Evolutionary conservation across 371 early-diverging fungal genomes (phyloP), one percentile per base, ranked within the genome.

Genomic region (Batkoa obscura): DNA sequence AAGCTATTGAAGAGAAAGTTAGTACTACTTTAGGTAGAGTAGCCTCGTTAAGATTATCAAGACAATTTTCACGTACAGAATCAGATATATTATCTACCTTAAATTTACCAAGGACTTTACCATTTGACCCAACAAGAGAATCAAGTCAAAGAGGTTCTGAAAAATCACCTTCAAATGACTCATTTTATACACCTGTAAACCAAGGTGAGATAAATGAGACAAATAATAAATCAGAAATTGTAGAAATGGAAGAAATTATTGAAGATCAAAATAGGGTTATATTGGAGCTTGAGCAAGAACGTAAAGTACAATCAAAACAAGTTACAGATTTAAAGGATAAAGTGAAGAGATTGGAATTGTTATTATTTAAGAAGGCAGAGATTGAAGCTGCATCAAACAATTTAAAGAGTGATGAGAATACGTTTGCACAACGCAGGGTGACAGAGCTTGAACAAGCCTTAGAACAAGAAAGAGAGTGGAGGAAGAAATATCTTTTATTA

Each of bases 211-310:
- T 68, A 33, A 39, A 50, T 2, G 62, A 62, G 3, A 60, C 66
- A 43, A 71, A 70, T 32, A 68, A 70, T 42, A 48, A 59, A 45
- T 55, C 58, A 9, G 57, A 65, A 39, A 72, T 70, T 32, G 67
- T 68, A 0, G 66, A 69, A 43, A 37, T 66, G 10, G 61, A 69
- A 23, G 35, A 60, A 51, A 71, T 65, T 30, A 55, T 71, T 33
- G 75, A 65, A 32, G 71, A 72, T 50, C 73, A 73, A 47, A 59
- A 64, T 10, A 68, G 70, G 23, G 58, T 63, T 36, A 65, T 74
- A 34, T 57, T 68, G 34, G 50, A 58, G 32, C 45, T 73, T 59
- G 68, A 69, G 50, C 62, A 64, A 50, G 64, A 66, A 43, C 56
- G 59, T 2, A 64, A 66, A 23, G 35, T 39, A 9, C 50, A 59